Base-by-base conservation (phyloP, 2,329 filamentous ascomycete species). In the Aureobasidium pullulans region DNA sequence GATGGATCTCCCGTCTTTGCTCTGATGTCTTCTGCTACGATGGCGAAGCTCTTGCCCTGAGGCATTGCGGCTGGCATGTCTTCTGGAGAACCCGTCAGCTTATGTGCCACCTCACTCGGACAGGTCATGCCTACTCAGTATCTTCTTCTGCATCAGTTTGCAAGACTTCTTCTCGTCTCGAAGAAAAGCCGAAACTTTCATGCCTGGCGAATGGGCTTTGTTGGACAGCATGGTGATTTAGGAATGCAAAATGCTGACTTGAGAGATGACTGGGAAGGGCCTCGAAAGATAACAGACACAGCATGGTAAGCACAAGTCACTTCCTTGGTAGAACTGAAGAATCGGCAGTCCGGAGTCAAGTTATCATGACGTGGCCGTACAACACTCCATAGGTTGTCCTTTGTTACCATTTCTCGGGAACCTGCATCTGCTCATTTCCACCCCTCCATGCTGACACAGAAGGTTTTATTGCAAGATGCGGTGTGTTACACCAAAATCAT, bases 61-160 rank as follows among this genome's bases (percentile, higher is more conserved):
- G 46, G 37, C 1, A 59, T 59, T 13, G 56, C 56, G 31, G 16
- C 15, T 6, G 56, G 56, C 44, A 59, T 50, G 15, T 59, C 56
- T 6, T 50, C 56, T 59, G 36, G 10, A 36, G 0, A 3, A 11
- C 34, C 2, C 2, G 44, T 58, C 54, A 58, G 53, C 50, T 3
- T 49, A 11, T 23, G 54, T 34, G 23, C 4, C 4, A 49, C n/a
- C 44, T 42, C n/a, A 28, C 29, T 8, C 28, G 11, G n/a, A 9
- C 28, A 11, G 28, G n/a, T 28, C 10, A n/a, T 5, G 2, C 46
- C 23, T 29, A 50, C 56, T 49, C 29, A 59, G 56, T 6, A 59
- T 59, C 37, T 50, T 43, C 56, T 59, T 59, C 29, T 59, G 42
- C 34, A 57, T 48, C 23, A 16, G 32, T 9, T 57, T 57, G 28